phyloP scores from a whole-genome alignment of 2,329 filamentous ascomycete species.

The Periconia sp. region DNA sequence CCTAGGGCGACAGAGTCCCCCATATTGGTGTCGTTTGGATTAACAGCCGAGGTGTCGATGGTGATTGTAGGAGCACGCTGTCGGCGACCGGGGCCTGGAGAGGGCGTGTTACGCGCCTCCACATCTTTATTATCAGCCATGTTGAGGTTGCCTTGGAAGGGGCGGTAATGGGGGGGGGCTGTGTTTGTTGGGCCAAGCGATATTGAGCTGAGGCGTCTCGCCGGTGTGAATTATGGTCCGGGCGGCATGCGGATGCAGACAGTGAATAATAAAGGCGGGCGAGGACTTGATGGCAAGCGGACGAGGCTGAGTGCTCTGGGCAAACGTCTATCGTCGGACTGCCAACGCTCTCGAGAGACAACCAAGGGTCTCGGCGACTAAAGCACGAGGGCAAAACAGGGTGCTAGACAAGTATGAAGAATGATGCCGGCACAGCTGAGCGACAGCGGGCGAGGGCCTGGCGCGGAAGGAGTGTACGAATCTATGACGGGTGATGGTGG shows the following conservation, averaged over 20 bases:
- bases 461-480: too few species aligned
- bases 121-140: conserved; percentile 38
- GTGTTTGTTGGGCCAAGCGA: conserved; percentile 26
- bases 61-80: conserved; percentile 58
- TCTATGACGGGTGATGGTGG: conserved; percentile 7
- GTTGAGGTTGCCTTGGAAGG: conserved; percentile 23
- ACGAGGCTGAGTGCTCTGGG: conserved; percentile 19
- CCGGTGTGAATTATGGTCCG: conserved; percentile 34
- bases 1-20: conserved; percentile 42
- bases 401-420: conserved; percentile 6
- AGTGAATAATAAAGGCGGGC: conserved; percentile 20
- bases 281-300: conserved; percentile 11
- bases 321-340: conserved; percentile 5
- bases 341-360: not conserved
- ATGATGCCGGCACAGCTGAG: conserved; percentile 7
- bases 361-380: not conserved
- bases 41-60: conserved; percentile 58
- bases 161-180: conserved; percentile 17
- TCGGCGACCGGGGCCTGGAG: conserved; percentile 38
- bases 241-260: conserved; percentile 31
- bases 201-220: conserved; percentile 37
- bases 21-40: conserved; percentile 42
- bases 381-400: not conserved
- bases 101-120: conserved; percentile 29
- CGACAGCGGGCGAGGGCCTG: too few species aligned